Conservation (phyloP, 805 yeast species). For the Priceomyces fermenticarens region DNA sequence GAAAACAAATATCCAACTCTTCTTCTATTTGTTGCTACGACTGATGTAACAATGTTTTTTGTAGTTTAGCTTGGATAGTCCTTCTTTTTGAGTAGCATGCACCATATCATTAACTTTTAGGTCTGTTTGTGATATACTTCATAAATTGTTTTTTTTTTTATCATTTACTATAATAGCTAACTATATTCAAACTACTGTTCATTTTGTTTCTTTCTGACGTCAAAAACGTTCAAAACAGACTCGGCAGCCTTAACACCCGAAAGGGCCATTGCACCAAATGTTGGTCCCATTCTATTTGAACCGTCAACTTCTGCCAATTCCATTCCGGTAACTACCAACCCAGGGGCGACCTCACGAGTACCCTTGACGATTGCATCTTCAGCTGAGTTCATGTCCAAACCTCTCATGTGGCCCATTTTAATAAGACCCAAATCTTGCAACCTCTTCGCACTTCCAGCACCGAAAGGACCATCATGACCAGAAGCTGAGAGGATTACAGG, state of each 20-base stretch:
- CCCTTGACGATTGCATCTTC: conserved; percentile 73
- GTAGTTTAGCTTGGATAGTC: too few relatives aligned
- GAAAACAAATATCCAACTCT: too few relatives aligned
- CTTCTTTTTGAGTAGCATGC: too few relatives aligned
- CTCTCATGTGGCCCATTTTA: conserved; percentile 65
- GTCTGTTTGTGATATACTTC: too few relatives aligned
- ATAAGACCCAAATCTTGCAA: conserved; percentile 31
- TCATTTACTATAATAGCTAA: too few relatives aligned
- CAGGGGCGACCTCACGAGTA: conserved; percentile 64
- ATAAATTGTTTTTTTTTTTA: too few relatives aligned
- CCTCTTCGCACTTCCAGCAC: conserved; percentile 76
- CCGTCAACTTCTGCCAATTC: conserved; percentile 77
- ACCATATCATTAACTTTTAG: too few relatives aligned
- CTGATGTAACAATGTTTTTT: too few relatives aligned
- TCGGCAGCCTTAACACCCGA: conserved; percentile 81
- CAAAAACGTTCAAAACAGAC: conserved; percentile 36
- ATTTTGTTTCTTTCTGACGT: conserved; percentile 35
- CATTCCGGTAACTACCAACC: conserved; percentile 72
- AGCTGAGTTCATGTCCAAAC: conserved; percentile 74
- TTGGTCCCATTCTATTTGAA: conserved; percentile 80
- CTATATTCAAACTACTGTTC: neutral
- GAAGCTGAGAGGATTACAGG: conserved; percentile 66
- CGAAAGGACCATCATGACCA: conserved; percentile 83
- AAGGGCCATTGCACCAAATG: conserved; percentile 78
- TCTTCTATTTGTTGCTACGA: too few relatives aligned